Evolutionary conservation across 306 rosid genomes (phyloP), one percentile per base, ranked within the genome.

Genomic region (Carpinus viminea): DNA sequence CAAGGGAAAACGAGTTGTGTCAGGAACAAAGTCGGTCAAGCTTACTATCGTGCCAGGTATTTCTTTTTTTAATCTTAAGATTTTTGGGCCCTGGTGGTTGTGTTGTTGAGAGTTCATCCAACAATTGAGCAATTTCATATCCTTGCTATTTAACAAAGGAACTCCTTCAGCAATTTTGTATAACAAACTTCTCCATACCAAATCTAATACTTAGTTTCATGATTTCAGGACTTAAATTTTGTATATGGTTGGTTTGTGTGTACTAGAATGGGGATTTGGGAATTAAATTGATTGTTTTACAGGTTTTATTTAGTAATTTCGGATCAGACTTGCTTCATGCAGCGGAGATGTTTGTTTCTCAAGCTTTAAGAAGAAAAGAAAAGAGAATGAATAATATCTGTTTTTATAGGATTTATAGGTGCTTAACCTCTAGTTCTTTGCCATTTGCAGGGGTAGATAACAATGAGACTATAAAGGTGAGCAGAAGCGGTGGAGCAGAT

Each of bases 401-500:
- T 28, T 41, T 65, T 65, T 65, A 16, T 38, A 38, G 50, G 71
- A 36, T 66, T 66, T 74, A 50, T 38, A 68, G 48, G 21, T 79
- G 56, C 20, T 83, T 76, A 68, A 69, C 64, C 68, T 46, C 66
- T 73, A 70, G 50, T 59, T 72, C 16, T 68, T 57, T 45, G 59
- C 64, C 81, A 80, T 77, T 77, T 81, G 51, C 93, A 93, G 98
- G 98, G 61, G 88, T 92, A 36, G 97, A 86, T 69, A 86, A 85
- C 82, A 88, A 84, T 65, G 93, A 91, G 75, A 90, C 89, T 56
- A 62, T 91, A 54, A 88, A 80, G 85, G 89, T 90, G 56, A 78
- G 26, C 68, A 80, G 91, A 85, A 90, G 91, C 52, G 98, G 98
- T 47, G 97, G 97, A 75, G 92, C 93, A 36, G 97, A 93, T 87